Base-by-base conservation (phyloP, 2,329 filamentous ascomycete species). In the Dactylonectria estremocensis region DNA sequence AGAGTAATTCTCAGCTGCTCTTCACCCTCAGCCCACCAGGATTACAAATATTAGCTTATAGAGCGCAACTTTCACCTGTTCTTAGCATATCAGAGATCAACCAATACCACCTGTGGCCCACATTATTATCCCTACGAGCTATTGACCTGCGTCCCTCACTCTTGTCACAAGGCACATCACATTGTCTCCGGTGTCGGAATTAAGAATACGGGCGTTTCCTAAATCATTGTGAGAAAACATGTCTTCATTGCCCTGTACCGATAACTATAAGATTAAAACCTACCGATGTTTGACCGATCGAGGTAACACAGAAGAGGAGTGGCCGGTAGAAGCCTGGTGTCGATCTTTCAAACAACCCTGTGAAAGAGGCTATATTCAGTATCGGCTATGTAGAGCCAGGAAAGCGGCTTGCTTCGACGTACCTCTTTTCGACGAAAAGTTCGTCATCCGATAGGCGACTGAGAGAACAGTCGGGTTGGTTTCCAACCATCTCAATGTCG, bases 311-410 rank as follows among this genome's bases (percentile, higher is more conserved):
- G 81, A 35, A 77, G 79, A 14, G 86, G 85, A 18, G 83, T 84
- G n/a, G 89, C 76, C 0, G 87, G 87, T 11, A 89, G 79, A 62
- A 90, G 87, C 53, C 85, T 83, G 60, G 83, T 70, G 72, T 89
- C 87, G 70, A 88, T 85, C 63, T 82, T 83, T 78, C 83, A 52
- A 11, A 70, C 28, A n/a, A 70, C 64, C 16, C 37, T 43, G 37
- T 43, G 14, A 5, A 43, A 35, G 10, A 10, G 31, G 31, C 31
- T 5, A 35, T 6, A 35, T 5, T 35, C 31, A 6, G 5, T 10
- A 35, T 35, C 10, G 10, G 31, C 31, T 43, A 5, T 43, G 37
- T 5, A 14, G 16, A 43, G 37, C 37, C 37, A 43, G 5, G 37
- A 14, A 43, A 35, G 11, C 10, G 16, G 37, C 11, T 13, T 13